Evolutionary conservation across 164 flowering plant species (phyloP).

Genomic region (Tetrastigma voinierianum): DNA sequence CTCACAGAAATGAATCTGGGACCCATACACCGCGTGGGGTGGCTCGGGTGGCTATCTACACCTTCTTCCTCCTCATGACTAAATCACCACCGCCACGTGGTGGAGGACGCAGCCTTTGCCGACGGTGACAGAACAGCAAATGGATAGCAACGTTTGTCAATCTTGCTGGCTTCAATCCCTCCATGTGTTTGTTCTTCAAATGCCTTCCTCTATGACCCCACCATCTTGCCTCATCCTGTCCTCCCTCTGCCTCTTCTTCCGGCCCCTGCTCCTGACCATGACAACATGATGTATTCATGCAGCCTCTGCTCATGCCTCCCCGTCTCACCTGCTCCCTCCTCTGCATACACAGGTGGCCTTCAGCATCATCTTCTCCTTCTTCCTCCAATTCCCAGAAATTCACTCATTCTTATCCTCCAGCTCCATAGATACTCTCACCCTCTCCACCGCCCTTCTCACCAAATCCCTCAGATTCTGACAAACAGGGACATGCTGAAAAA

Average conservation of each 20-base stretch:
- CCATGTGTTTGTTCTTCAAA: slow-evolving; percentile 16
- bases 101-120: slow-evolving; percentile 30
- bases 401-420: slow-evolving; percentile 25
- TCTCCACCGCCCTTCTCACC: slow-evolving; percentile 29
- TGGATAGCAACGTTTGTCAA: slow-evolving; percentile 37
- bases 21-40: slow-evolving; percentile 18
- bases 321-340: slow-evolving; percentile 28
- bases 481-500: slow-evolving; percentile 6
- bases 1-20: neutral
- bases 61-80: slow-evolving; percentile 23
- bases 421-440: slow-evolving; percentile 27
- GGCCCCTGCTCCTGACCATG: slow-evolving; percentile 21
- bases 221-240: slow-evolving; percentile 7
- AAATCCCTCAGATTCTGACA: slow-evolving; percentile 20
- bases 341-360: slow-evolving; percentile 31
- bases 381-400: slow-evolving; percentile 35
- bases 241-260: slow-evolving; percentile 17
- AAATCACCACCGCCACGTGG: slow-evolving; percentile 31
- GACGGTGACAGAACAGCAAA: slow-evolving; percentile 39
- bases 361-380: slow-evolving; percentile 28
- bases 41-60: slow-evolving; percentile 23
- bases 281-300: slow-evolving; percentile 30
- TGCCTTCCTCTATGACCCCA: neutral
- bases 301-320: slow-evolving; percentile 32
- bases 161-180: slow-evolving; percentile 32